A percentile compares a stretch with the other conserved stretches of the same genome.
Evolutionary conservation across 768 basidiomycete species (phyloP).

Genomic region (Suillus sp.): DNA sequence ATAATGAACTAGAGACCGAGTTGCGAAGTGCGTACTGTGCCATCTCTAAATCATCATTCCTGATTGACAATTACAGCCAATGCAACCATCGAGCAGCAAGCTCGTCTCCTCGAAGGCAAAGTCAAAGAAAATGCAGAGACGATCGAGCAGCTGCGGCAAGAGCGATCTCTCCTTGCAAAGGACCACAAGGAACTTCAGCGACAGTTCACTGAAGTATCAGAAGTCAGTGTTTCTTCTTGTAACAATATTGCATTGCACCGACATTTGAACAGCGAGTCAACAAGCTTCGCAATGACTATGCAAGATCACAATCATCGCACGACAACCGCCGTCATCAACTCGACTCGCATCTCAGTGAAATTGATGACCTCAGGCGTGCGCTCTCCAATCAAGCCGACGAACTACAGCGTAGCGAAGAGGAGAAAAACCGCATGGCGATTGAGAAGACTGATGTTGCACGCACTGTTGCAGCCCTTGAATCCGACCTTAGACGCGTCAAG

Average conservation of each 20-base stretch:
- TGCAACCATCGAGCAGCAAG: conserved; percentile 70
- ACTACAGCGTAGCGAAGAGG: conserved; percentile 62
- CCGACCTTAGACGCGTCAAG: conserved; percentile 74
- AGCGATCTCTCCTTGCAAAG: conserved; percentile 65
- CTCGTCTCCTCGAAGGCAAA: conserved; percentile 64
- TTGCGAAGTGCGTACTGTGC: conserved; percentile 56
- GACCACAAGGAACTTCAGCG: conserved; percentile 78
- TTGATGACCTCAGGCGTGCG: conserved; percentile 73
- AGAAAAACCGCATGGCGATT: conserved; percentile 59
- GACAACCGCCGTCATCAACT: conserved; percentile 74
- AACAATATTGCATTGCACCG: neutral
- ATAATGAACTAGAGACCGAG: conserved; percentile 71
- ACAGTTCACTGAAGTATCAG: conserved; percentile 63
- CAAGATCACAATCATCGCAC: conserved; percentile 63
- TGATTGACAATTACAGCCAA: conserved; percentile 48
- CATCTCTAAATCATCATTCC: neutral
- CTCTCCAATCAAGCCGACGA: conserved; percentile 61
- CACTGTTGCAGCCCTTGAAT: conserved; percentile 68
- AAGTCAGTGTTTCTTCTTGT: conserved; percentile 46
- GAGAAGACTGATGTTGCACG: conserved; percentile 68
- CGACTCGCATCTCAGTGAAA: conserved; percentile 68
- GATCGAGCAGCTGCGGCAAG: conserved; percentile 76
- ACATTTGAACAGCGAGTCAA: conserved; percentile 51
- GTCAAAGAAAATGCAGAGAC: conserved; percentile 69
- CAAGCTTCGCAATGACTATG: conserved; percentile 62